Evolutionary conservation across 2,329 filamentous ascomycete species (phyloP), one percentile per base, ranked within the genome.

Genomic region (Alternaria novae-zelandiae): DNA sequence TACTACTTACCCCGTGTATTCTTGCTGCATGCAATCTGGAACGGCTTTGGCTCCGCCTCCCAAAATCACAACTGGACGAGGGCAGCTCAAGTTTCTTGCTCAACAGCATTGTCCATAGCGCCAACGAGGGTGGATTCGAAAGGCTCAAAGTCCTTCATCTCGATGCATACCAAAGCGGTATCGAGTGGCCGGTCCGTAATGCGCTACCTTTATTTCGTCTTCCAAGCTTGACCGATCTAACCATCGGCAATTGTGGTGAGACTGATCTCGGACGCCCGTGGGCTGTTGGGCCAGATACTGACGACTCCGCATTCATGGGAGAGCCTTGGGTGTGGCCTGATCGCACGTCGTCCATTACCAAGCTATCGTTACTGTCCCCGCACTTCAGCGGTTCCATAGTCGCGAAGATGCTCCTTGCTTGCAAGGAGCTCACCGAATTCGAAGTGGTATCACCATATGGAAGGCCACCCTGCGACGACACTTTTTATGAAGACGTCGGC

Each of bases 391-490:
- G 36, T 17, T 17, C 36, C 36, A 41, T 41, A 1, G 36, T 2
- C 5, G 36, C 36, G 5, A 41, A 41, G 4, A 41, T 41, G 36
- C 0, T 41, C 0, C 0, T 41, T 11, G 36, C 36, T 10, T 41
- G 36, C 36, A 41, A 0, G 36, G 36, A 0, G 1, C 0, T 41
- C 36, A 41, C 36, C 1, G 36, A 41, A 0, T 41, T 41, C 1
- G 36, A 41, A 0, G 36, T 41, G 36, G 36, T 41, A 3, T 41
- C 4, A 5, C n/a, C 36, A 1, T 41, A 41, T 1, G 4, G 3
- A 5, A 0, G 4, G 1, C 36, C 0, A 41, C 36, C 36, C 0
- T 0, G 36, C 9, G 36, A 41, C 1, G 0, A 5, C 36, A 3
- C 3, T 2, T 41, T 41, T 1, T 41, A 17, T 41, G 36, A 41